A percentile compares a stretch with the other conserved stretches of the same genome.
Conservation (phyloP, 2,329 filamentous ascomycete species). For the Sarocladiaceae sp. region DNA sequence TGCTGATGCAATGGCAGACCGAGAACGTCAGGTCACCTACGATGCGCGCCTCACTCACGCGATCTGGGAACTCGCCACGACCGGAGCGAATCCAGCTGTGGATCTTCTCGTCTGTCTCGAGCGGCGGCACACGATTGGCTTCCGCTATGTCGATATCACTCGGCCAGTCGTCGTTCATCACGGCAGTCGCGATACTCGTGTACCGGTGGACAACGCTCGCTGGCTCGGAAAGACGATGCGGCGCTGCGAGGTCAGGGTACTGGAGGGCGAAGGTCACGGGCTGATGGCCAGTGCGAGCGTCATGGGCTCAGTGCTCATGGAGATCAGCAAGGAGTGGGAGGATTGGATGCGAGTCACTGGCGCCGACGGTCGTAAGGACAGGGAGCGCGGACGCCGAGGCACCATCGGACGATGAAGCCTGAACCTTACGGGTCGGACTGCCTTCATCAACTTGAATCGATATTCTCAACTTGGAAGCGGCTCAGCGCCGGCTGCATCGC, state of each 20-base stretch:
- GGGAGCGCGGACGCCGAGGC: slow-evolving; percentile 23
- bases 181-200: slow-evolving; percentile 80
- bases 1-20: slow-evolving; percentile 57
- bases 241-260: slow-evolving; percentile 80
- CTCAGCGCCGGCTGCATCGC: too few relatives aligned
- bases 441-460: too few relatives aligned
- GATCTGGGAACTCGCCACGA: slow-evolving; percentile 90
- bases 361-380: slow-evolving; percentile 23
- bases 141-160: slow-evolving; percentile 94
- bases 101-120: slow-evolving; percentile 91
- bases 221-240: slow-evolving; percentile 96
- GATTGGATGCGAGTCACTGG: slow-evolving; percentile 67
- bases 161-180: slow-evolving; percentile 90
- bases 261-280: slow-evolving; percentile 89
- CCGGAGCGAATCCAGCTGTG: slow-evolving; percentile 86
- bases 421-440: too few relatives aligned
- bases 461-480: too few relatives aligned
- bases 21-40: slow-evolving; percentile 68
- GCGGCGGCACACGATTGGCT: slow-evolving; percentile 83
- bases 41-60: slow-evolving; percentile 82
- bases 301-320: slow-evolving; percentile 90
- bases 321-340: slow-evolving; percentile 92
- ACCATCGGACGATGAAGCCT: slow-evolving; percentile 15
- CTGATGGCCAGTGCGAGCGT: slow-evolving; percentile 91
- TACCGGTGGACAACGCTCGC: slow-evolving; percentile 88